Base-by-base conservation (phyloP, 345 rosid genomes). In the Citrus reticulata region DNA sequence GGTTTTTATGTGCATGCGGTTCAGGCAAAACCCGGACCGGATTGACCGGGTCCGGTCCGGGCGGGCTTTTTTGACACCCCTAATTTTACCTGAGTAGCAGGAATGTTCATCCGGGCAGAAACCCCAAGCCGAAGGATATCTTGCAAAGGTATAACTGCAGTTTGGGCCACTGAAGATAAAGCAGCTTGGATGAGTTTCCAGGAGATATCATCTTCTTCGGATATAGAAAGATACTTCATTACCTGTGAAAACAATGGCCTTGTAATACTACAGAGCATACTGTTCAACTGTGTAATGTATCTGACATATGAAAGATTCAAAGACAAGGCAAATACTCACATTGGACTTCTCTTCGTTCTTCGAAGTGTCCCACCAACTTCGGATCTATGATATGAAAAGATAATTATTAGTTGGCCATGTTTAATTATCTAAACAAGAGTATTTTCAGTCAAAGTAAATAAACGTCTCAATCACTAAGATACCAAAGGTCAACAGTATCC, bases 51-150 rank as follows among this genome's bases (percentile, higher is more conserved):
- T 25, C 25, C 25, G 25, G 25, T 25, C 25, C 25, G 25, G 25
- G 25, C 25, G 25, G 25, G 25, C 25, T 25, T 25, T 25, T 25
- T 25, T 25, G 25, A 25, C 25, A 25, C 25, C 25, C 25, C 25
- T 25, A 25, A 7, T 32, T 54, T 78, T 83, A 95, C 98, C 95
- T 65, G 85, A 74, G 99, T 95, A 62, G 99, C 95, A 55, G 99
- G 98, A 84, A 80, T 88, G 79, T 95, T 95, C 97, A 93, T 93
- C 82, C 99, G 87, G 17, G 98, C 97, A 76, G 91, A 88, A 84
- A 72, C 88, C 77, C 91, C 98, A 19, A 95, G 86, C 81, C 92
- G 87, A 70, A 95, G 95, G 83, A 95, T 83, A 83, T 95, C 99
- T 86, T 93, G 99, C 96, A 93, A 84, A 10, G 98, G 94, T 83